Evolutionary conservation across 371 early-diverging fungal species (phyloP), one percentile per base, ranked within the genome.

Genomic region (Syncephalastrum contaminatum): DNA sequence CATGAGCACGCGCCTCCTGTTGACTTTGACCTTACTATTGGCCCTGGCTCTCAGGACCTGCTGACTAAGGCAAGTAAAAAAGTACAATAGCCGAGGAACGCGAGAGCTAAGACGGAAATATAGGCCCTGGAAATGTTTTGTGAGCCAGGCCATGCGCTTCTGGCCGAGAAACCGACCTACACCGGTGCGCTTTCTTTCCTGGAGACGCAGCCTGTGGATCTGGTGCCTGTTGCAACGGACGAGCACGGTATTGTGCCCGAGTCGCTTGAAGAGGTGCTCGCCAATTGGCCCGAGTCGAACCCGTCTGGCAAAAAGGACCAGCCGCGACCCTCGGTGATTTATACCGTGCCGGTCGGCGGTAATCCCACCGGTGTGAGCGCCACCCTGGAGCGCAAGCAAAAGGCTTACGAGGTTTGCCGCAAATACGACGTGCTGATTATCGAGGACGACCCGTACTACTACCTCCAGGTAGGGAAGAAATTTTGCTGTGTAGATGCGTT

Each of bases 381-480:
- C 22, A 65, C 82, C 1, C 51, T 81, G 25, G 85, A 86, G 45
- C 77, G 91, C 22, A 88, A 85, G 57, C 71, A 73, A 53, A 59
- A 71, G 22, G 75, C 90, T 6, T 90, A 89, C 58, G 72, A 71
- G 27, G 70, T 91, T 48, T 80, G 82, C 6, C 68, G 65, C 42
- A 66, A 83, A 53, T 82, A 85, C 56, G 77, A 89, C 54, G 49
- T 93, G 12, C 30, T 91, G 24, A 86, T 90, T 43, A 53, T 90
- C 14, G 90, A 90, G 71, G 93, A 92, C 55, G 93, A 92, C 56
- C 91, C 93, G 10, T 92, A 90, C 61, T 91, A 88, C 53, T 90
- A 85, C 52, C 65, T 92, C 19, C 88, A 88, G 66, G 76, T 71
- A 54, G 47, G 42, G 7, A 40, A 41, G 3, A 10, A 16, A 10